phyloP scores from a whole-genome alignment of 2,329 filamentous ascomycete species.

The Geosmithia morbida region DNA sequence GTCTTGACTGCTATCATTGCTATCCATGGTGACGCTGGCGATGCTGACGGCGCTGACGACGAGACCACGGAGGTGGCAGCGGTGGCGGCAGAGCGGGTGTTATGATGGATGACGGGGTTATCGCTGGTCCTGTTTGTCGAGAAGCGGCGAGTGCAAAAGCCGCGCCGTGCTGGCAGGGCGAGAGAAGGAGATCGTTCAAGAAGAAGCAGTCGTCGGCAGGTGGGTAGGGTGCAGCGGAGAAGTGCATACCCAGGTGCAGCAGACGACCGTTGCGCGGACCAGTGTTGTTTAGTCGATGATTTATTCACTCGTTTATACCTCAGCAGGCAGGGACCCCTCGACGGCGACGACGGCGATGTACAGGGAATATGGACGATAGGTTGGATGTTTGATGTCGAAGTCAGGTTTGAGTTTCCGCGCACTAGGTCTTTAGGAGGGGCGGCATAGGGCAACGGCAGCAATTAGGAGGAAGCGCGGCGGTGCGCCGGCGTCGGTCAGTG shows the following conservation, averaged over 20 bases:
- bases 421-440: neutral
- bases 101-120: neutral
- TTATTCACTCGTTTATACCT: neutral
- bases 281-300: neutral
- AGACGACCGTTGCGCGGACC: no score
- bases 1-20: slow-evolving; percentile 6
- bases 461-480: neutral
- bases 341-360: neutral
- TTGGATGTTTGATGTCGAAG: no score
- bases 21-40: slow-evolving; percentile 15
- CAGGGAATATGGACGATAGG: no score
- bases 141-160: neutral
- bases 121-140: neutral
- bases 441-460: neutral
- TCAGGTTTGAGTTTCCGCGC: no score
- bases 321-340: neutral
- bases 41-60: slow-evolving; percentile 1
- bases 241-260: neutral
- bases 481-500: neutral
- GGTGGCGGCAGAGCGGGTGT: slow-evolving; percentile 1
- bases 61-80: slow-evolving; percentile 4
- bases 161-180: neutral
- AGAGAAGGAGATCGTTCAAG: neutral
- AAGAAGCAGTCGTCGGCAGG: neutral
- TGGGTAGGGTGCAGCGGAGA: neutral